These are phyloP conservation scores for Desmodesmus armatus DNA, from an alignment of 139 green algal genomes.

Conservation along the genomic window DNA sequence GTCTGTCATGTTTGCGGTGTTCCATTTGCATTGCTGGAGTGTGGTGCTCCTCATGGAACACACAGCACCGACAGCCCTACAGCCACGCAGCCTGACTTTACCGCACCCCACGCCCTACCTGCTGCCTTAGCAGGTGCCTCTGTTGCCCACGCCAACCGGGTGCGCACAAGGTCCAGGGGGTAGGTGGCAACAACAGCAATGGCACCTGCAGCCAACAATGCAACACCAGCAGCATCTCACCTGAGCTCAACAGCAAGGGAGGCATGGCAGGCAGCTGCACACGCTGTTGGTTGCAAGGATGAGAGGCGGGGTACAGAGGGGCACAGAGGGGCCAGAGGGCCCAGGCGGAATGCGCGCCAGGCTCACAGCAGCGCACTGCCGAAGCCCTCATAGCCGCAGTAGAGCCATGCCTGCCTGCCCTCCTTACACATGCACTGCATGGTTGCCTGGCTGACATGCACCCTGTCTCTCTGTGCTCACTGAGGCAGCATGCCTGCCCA, in stretches of 20 bases:
- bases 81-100: background rate
- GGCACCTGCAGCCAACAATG: constrained; percentile 67
- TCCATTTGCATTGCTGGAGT: too few species aligned
- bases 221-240: constrained; percentile 57
- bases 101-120: background rate
- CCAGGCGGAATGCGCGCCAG: too few species aligned
- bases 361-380: too few species aligned
- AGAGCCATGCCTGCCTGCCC: too few species aligned
- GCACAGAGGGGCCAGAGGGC: too few species aligned
- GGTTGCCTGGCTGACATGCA: constrained; percentile 9
- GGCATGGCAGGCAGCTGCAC: background rate
- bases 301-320: too few species aligned
- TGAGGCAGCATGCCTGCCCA: background rate
- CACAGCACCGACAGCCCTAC: background rate
- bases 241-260: constrained; percentile 49
- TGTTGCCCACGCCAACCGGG: constrained; percentile 79
- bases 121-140: constrained; percentile 43
- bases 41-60: too few species aligned
- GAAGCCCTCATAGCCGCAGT: too few species aligned
- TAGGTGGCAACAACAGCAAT: constrained; percentile 92
- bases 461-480: too few species aligned
- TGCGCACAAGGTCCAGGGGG: constrained; percentile 91
- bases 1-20: too few species aligned
- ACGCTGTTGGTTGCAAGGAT: too few species aligned
- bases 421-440: too few species aligned